Conservation (phyloP, 2,329 filamentous ascomycete species). For the Thielaviopsis musarum region DNA sequence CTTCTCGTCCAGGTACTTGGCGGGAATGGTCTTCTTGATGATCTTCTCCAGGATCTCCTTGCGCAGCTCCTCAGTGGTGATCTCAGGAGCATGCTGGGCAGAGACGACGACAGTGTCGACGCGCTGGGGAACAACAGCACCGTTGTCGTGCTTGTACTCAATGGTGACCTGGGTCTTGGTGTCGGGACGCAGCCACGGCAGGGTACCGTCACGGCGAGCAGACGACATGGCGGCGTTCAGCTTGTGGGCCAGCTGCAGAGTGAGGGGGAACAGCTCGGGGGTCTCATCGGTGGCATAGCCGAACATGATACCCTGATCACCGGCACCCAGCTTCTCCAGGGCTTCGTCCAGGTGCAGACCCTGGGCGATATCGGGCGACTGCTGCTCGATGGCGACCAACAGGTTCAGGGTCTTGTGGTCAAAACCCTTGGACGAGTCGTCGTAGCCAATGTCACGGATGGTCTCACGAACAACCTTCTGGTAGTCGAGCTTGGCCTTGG, state of each 20-base stretch:
- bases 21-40: conserved; percentile 85
- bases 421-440: conserved; percentile 92
- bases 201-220: conserved; percentile 69
- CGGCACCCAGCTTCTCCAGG: conserved; percentile 91
- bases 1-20: conserved; percentile 77
- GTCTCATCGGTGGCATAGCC: conserved; percentile 99
- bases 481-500: conserved; percentile 91
- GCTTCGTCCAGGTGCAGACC: conserved; percentile 97
- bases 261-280: conserved; percentile 88
- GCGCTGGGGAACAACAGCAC: conserved; percentile 78
- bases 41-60: conserved; percentile 96
- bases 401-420: conserved; percentile 99
- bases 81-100: conserved; percentile 79
- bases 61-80: conserved; percentile 81
- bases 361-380: conserved; percentile 97
- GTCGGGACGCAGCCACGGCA: conserved; percentile 92
- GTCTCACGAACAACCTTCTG: conserved; percentile 88
- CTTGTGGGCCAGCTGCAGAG: conserved; percentile 86
- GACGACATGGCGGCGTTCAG: conserved; percentile 89
- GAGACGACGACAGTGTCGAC: conserved; percentile 96
- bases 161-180: conserved; percentile 99
- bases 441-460: conserved; percentile 98
- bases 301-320: conserved; percentile 99
- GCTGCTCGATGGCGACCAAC: conserved; percentile 96
- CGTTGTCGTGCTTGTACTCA: conserved; percentile 93